Conservation (phyloP, 2,329 filamentous ascomycete species). For the Zarea fungicola region DNA sequence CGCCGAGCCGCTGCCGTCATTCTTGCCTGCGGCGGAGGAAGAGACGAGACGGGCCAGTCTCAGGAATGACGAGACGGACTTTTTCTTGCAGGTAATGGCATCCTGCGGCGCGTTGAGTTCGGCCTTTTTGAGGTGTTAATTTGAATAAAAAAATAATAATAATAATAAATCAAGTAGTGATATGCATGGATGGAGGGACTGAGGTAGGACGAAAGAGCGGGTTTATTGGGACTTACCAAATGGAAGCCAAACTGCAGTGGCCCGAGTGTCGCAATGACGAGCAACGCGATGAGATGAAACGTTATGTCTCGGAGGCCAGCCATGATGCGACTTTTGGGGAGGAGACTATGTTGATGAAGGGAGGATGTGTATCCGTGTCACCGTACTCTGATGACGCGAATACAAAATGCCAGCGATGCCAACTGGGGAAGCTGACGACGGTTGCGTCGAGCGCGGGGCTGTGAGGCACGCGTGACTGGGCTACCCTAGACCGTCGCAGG, state of each 20-base stretch:
- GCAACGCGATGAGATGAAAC: conserved; percentile 69
- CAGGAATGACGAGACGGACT: conserved; percentile 31
- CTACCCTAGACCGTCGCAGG: too few relatives aligned
- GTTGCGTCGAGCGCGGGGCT: too few relatives aligned
- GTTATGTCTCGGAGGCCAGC: conserved; percentile 49
- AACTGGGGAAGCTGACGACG: too few relatives aligned
- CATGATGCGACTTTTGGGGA: background rate
- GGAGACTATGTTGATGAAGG: too few relatives aligned
- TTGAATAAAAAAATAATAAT: too few relatives aligned
- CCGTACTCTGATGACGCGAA: too few relatives aligned
- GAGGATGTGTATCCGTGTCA: too few relatives aligned
- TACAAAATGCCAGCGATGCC: too few relatives aligned
- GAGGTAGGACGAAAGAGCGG: conserved; percentile 10
- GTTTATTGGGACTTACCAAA: too few relatives aligned
- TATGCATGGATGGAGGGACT: background rate
- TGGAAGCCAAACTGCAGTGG: conserved; percentile 95
- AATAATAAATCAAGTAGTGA: too few relatives aligned
- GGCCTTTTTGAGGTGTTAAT: conserved; percentile 45
- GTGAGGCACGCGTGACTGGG: too few relatives aligned
- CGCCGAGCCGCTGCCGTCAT: conserved; percentile 14
- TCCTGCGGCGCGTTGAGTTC: conserved; percentile 94
- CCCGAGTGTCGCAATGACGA: conserved; percentile 74
- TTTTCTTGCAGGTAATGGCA: conserved; percentile 78
- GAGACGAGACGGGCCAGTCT: conserved; percentile 18
- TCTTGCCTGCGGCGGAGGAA: background rate